These are phyloP conservation scores for Pseudogymnoascus sp. DNA, from an alignment of 2,329 filamentous ascomycete genomes.

Conservation along the genomic window DNA sequence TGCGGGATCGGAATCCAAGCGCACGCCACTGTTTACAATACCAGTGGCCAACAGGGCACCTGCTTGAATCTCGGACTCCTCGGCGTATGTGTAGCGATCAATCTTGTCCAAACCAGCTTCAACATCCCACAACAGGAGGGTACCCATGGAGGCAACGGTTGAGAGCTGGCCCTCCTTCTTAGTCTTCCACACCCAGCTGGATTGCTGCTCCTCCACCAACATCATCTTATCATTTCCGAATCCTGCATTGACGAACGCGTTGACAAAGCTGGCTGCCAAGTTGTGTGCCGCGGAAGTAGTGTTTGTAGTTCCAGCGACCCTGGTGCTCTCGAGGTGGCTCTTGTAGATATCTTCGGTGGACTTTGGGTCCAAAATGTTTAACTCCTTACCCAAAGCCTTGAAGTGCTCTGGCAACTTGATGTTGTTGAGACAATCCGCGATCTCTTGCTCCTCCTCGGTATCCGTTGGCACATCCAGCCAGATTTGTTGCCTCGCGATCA, in stretches of 20 bases:
- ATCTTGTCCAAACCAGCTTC: constrained; percentile 88
- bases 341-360: constrained; percentile 99
- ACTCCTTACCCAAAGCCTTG: constrained; percentile 85
- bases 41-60: constrained; percentile 89
- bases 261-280: constrained; percentile 90
- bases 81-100: constrained; percentile 83
- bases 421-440: constrained; percentile 80
- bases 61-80: constrained; percentile 78
- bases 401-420: constrained; percentile 84
- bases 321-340: constrained; percentile 90
- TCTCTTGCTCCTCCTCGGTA: constrained; percentile 60
- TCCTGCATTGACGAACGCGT: constrained; percentile 92
- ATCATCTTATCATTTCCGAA: constrained; percentile 97
- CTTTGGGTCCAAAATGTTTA: constrained; percentile 95
- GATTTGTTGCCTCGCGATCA: constrained; percentile 87
- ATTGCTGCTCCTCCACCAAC: constrained; percentile 80
- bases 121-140: constrained; percentile 87
- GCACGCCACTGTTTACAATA: constrained; percentile 89
- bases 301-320: constrained; percentile 87
- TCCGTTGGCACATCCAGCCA: constrained; percentile 60
- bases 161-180: constrained; percentile 98
- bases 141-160: constrained; percentile 86
- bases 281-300: constrained; percentile 95
- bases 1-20: constrained; percentile 81
- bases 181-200: constrained; percentile 97